phyloP scores from a whole-genome alignment of 129 eudicot genomes.

The Lonicera japonica region DNA sequence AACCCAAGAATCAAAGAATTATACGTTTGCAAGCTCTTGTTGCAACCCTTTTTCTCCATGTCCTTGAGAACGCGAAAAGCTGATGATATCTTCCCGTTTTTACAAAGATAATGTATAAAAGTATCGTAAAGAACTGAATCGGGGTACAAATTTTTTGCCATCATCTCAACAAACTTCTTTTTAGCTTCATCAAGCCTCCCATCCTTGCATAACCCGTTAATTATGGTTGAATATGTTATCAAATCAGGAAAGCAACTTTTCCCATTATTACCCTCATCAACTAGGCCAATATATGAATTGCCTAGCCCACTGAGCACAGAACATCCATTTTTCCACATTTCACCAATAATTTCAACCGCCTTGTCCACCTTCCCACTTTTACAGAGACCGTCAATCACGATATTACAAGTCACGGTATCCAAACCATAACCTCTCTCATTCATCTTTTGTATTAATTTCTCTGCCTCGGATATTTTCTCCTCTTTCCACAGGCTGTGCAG shows the following conservation, averaged over 20 bases:
- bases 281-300: constrained; percentile 35
- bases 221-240: constrained; percentile 73
- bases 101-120: constrained; percentile 57
- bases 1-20: constrained; percentile 75
- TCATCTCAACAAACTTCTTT: constrained; percentile 77
- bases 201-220: constrained; percentile 62
- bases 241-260: constrained; percentile 64
- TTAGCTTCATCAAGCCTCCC: constrained; percentile 92
- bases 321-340: constrained; percentile 72
- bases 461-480: constrained; percentile 72
- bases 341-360: constrained; percentile 68
- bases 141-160: constrained; percentile 57
- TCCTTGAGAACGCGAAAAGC: constrained; percentile 96
- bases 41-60: constrained; percentile 85
- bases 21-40: constrained; percentile 70
- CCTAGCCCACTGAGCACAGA: constrained; percentile 58
- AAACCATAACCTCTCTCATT: constrained; percentile 60
- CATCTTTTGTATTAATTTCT: constrained; percentile 74
- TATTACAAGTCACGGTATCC: constrained; percentile 76
- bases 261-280: constrained; percentile 25
- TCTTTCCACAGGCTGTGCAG: constrained; percentile 82
- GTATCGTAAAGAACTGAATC: constrained; percentile 70
- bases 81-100: constrained; percentile 61
- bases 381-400: constrained; percentile 78
- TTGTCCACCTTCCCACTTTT: constrained; percentile 66